Base-by-base conservation (phyloP, 2,329 filamentous ascomycete species). In the Microthyrium microscopicum region DNA sequence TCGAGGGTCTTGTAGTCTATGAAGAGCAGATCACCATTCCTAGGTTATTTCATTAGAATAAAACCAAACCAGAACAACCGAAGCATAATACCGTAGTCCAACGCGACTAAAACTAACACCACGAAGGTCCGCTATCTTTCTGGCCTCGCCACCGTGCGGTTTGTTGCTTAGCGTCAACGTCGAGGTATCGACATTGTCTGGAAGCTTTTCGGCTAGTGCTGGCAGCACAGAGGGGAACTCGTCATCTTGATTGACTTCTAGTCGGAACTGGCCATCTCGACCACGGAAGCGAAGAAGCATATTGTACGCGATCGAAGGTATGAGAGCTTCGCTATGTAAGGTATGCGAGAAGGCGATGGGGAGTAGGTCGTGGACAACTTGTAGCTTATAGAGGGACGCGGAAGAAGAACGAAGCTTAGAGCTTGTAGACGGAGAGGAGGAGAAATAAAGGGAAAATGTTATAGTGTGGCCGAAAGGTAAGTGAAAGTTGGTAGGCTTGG, bases 11-110 rank as follows among this genome's bases (percentile, higher is more conserved):
- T 60, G 57, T 91, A 98, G 42, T 70, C 74, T 43, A 95, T 62
- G 56, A 84, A 98, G 42, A 98, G 72, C 49, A 93, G 73, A 50
- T 93, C 84, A 41, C 89, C 89, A 52, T 98, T 83, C 41, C 80
- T 89, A 39, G 25, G 22, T n/a, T n/a, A 18, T 4, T 4, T 37
- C 40, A 36, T 48, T 39, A 51, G 45, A 38, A 33, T 30, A 34
- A 30, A 20, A 11, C 29, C 28, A n/a, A 31, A 27, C n/a, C n/a
- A n/a, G n/a, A n/a, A n/a, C n/a, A n/a, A n/a, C n/a, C n/a, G n/a
- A n/a, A n/a, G n/a, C n/a, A n/a, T n/a, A n/a, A n/a, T 48, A 70
- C 67, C 57, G 63, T 36, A 77, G 52, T 31, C 68, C 67, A 37
- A 76, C 68, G 44, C 64, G 58, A 34, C 62, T 52, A 41, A 76